These are phyloP conservation scores for Malania oleifera DNA, from an alignment of 164 flowering plant species.

Conservation along the genomic window DNA sequence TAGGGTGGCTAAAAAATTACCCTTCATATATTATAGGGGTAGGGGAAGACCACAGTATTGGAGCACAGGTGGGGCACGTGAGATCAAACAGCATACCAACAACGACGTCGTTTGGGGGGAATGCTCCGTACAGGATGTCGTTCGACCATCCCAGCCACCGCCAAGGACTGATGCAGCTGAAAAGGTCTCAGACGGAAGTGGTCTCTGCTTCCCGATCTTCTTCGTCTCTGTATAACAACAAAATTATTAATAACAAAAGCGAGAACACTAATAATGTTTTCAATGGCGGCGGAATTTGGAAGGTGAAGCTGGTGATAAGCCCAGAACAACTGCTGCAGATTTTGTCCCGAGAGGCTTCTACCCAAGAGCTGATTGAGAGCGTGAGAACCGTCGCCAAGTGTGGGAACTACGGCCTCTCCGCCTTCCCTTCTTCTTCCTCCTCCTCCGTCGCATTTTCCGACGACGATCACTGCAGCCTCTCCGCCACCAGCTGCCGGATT, in stretches of 20 bases:
- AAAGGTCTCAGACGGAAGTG: slow-evolving; percentile 42
- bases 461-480: slow-evolving; percentile 71
- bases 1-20: too few relatives aligned
- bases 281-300: slow-evolving; percentile 53
- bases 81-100: slow-evolving; percentile 35
- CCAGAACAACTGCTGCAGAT: slow-evolving; percentile 69
- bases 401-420: slow-evolving; percentile 39
- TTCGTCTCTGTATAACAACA: too few relatives aligned
- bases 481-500: slow-evolving; percentile 53
- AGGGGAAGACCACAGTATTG: too few relatives aligned
- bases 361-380: slow-evolving; percentile 72
- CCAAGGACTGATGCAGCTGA: slow-evolving; percentile 31
- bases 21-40: too few relatives aligned
- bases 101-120: not conserved
- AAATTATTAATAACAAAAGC: not conserved
- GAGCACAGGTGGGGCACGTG: slow-evolving; percentile 28
- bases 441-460: slow-evolving; percentile 43
- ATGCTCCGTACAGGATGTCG: slow-evolving; percentile 79
- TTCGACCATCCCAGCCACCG: too few relatives aligned
- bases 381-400: slow-evolving; percentile 82
- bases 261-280: not conserved
- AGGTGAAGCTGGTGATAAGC: slow-evolving; percentile 82
- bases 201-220: slow-evolving; percentile 30
- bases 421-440: too few relatives aligned
- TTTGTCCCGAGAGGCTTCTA: slow-evolving; percentile 52